A percentile compares a stretch with the other conserved stretches of the same genome.
These are phyloP conservation scores for Phellopilus nigrolimitatus DNA, from an alignment of 1,284 basidiomycete species.

Conservation along the genomic window DNA sequence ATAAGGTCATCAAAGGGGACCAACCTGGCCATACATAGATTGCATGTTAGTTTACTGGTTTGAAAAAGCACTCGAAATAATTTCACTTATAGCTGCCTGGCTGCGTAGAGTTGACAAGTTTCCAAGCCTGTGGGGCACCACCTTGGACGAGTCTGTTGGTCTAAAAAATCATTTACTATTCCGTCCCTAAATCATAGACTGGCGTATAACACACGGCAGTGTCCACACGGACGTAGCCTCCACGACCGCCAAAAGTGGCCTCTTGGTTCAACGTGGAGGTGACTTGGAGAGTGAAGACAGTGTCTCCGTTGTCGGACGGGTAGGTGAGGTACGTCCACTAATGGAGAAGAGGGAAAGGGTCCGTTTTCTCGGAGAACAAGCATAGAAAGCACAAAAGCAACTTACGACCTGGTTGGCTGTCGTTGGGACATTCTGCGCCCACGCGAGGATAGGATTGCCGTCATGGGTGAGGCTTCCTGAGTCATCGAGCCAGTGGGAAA, in stretches of 20 bases:
- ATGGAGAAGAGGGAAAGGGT: background rate
- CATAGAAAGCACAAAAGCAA: background rate
- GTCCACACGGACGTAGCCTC: slow-evolving; percentile 13
- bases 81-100: slow-evolving; percentile 11
- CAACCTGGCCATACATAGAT: background rate
- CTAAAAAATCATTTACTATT: background rate
- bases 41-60: too few relatives aligned
- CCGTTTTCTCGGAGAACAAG: background rate
- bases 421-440: background rate
- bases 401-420: slow-evolving; percentile 5
- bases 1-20: slow-evolving; percentile 12
- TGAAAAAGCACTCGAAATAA: too few relatives aligned
- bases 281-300: slow-evolving; percentile 14
- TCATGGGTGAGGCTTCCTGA: slow-evolving; percentile 1
- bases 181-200: background rate
- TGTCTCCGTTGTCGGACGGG: slow-evolving; percentile 12
- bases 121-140: slow-evolving; percentile 11
- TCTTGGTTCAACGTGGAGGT: slow-evolving; percentile 1
- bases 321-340: slow-evolving; percentile 17
- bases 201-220: background rate
- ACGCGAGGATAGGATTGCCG: slow-evolving; percentile 15
- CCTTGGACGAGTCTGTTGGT: slow-evolving; percentile 14
- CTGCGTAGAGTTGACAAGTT: slow-evolving; percentile 5
- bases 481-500: slow-evolving; percentile 15
- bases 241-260: slow-evolving; percentile 1